Conservation (phyloP, 768 basidiomycete species). For the Rhizopogon roseolus region DNA sequence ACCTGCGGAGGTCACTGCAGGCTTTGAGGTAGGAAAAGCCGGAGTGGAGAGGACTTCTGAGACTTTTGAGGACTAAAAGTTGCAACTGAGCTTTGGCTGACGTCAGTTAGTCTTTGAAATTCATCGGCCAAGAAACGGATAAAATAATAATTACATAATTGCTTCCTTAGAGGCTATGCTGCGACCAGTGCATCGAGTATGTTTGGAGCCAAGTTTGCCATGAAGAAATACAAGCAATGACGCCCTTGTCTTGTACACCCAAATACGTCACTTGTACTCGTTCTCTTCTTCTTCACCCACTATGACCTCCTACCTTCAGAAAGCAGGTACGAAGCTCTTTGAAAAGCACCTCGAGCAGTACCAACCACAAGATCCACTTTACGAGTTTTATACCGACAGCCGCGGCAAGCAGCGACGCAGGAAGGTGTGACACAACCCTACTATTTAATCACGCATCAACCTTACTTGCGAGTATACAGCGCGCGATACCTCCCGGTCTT, state of each 20-base stretch:
- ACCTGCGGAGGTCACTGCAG: no score
- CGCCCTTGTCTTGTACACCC: background rate
- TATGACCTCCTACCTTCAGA: conserved; percentile 29
- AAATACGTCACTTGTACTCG: background rate
- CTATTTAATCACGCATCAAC: conserved; percentile 40
- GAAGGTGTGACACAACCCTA: conserved; percentile 26
- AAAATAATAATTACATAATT: background rate
- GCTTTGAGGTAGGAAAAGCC: no score
- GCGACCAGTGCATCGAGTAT: background rate
- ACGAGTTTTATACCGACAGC: conserved; percentile 37
- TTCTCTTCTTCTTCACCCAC: background rate
- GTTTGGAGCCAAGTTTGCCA: background rate
- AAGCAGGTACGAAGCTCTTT: conserved; percentile 58
- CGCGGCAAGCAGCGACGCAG: conserved; percentile 26
- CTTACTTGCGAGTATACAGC: conserved; percentile 34
- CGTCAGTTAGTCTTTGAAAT: no score
- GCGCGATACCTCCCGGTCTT: conserved; percentile 70
- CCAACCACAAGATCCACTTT: conserved; percentile 68
- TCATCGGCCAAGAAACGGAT: no score
- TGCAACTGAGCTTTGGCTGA: no score
- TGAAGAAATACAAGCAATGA: background rate
- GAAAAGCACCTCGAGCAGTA: conserved; percentile 61
- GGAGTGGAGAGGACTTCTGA: no score
- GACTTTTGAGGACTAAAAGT: no score
- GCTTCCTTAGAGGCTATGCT: no score